These are phyloP conservation scores for Elsinoe perseae DNA, from an alignment of 2,329 filamentous ascomycete genomes.

Conservation along the genomic window DNA sequence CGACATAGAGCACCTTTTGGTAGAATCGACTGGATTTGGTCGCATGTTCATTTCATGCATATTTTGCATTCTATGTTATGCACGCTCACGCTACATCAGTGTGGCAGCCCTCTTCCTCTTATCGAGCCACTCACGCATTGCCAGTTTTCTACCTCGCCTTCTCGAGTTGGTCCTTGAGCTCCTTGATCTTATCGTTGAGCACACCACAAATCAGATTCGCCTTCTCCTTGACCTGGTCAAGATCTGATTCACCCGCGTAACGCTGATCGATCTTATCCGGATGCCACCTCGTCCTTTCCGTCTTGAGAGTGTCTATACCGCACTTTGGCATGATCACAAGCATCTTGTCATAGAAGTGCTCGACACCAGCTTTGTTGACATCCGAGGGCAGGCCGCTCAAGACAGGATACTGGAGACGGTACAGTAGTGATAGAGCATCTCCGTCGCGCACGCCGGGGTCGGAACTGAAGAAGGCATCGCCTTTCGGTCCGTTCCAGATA, in stretches of 20 bases:
- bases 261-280: conserved; percentile 95
- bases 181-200: background rate
- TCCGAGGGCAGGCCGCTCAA: conserved; percentile 51
- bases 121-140: background rate
- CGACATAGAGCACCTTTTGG: no score
- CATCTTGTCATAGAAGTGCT: conserved; percentile 53
- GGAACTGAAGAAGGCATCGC: background rate
- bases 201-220: conserved; percentile 11
- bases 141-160: background rate
- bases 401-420: conserved; percentile 44
- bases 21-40: no score
- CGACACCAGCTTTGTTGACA: conserved; percentile 53
- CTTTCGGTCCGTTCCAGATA: background rate
- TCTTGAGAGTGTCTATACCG: conserved; percentile 55
- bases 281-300: conserved; percentile 92
- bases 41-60: no score
- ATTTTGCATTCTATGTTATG: no score
- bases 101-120: background rate
- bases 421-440: background rate
- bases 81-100: no score
- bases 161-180: background rate
- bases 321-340: conserved; percentile 16
- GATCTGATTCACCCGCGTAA: conserved; percentile 52
- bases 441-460: background rate
- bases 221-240: background rate